Conservation (phyloP, 768 basidiomycete species). For the Hygrophorus pudorinus region DNA sequence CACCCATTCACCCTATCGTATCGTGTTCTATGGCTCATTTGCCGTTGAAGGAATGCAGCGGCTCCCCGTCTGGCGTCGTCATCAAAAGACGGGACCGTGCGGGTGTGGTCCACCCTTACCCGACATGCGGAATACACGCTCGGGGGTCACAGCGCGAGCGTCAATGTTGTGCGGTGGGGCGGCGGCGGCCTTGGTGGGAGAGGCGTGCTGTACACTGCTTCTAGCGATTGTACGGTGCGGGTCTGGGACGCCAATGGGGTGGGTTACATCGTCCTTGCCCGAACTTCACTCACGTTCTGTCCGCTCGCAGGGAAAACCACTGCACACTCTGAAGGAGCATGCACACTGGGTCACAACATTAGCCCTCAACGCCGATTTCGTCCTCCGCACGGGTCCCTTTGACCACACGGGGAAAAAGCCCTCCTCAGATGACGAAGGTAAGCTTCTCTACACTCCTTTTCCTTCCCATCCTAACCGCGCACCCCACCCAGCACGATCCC, state of each 20-base stretch:
- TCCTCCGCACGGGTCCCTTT: slow-evolving; percentile 89
- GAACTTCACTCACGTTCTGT: neutral
- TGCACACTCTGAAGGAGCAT: slow-evolving; percentile 86
- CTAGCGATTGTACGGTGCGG: slow-evolving; percentile 87
- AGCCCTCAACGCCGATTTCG: slow-evolving; percentile 90
- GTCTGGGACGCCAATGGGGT: slow-evolving; percentile 86
- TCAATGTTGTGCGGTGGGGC: slow-evolving; percentile 95
- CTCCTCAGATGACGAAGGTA: slow-evolving; percentile 75
- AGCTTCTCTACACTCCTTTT: slow-evolving; percentile 4
- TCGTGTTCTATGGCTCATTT: slow-evolving; percentile 1
- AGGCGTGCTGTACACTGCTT: slow-evolving; percentile 88
- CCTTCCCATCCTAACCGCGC: neutral
- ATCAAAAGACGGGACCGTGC: slow-evolving; percentile 92
- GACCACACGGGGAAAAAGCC: slow-evolving; percentile 81
- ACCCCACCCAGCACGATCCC: slow-evolving; percentile 50
- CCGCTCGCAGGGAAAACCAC: slow-evolving; percentile 58
- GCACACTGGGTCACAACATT: slow-evolving; percentile 99
- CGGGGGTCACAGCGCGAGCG: slow-evolving; percentile 88
- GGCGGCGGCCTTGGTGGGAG: slow-evolving; percentile 54
- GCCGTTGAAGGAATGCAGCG: slow-evolving; percentile 55
- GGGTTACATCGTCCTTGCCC: slow-evolving; percentile 12
- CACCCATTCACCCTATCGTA: slow-evolving; percentile 7
- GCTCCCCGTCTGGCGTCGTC: slow-evolving; percentile 86
- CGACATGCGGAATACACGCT: slow-evolving; percentile 73
- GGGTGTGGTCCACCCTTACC: slow-evolving; percentile 80